Evolutionary conservation across 768 basidiomycete genomes (phyloP), one percentile per base, ranked within the genome.

Genomic region (Pilatotrama ljubarskyi): DNA sequence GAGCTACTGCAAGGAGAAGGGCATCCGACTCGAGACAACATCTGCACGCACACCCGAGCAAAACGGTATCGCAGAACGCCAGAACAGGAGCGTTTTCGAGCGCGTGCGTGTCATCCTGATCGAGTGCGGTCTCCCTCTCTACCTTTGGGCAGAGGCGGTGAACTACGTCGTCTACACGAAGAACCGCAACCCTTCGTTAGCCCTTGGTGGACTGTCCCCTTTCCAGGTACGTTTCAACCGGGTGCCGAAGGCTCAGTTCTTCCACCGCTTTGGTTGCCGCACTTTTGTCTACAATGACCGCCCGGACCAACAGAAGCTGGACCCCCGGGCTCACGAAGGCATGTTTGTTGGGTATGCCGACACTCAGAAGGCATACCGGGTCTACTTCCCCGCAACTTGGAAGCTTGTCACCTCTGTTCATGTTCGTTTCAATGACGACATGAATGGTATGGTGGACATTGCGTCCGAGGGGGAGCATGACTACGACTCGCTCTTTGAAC

Each of bases 41-140:
- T 64, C 64, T 5, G 53, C 69, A 6, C 59, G 68, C 26, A 66
- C 69, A 9, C 42, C 68, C 13, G 53, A 40, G 11, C 67, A 66
- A 18, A 68, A 68, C 38, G 65, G 67, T 5, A 54, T 64, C 32
- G 67, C 68, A 1, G 71, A 74, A 52, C 63, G 70, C 22, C 55
- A 61, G 15, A 69, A 71, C 46, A 56, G 66, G 25, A 69, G 66
- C 6, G 14, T 64, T 10, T 26, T 63, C 17, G 64, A 68, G 36
- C 53, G 60, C 37, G 62, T 58, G 2, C 43, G 62, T 1, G 63
- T 67, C 0, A 66, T 73, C 62, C 53, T 69, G 3, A 35, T 43
- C n/a, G 53, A 55, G 9, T 43, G 42, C 11, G 58, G 44, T 11
- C 37, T 70, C 17, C 62, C 66, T 2, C 58, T 58, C n/a, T 48